These are phyloP conservation scores for Ulmus americana DNA, from an alignment of 331 rosid species.

Conservation along the genomic window DNA sequence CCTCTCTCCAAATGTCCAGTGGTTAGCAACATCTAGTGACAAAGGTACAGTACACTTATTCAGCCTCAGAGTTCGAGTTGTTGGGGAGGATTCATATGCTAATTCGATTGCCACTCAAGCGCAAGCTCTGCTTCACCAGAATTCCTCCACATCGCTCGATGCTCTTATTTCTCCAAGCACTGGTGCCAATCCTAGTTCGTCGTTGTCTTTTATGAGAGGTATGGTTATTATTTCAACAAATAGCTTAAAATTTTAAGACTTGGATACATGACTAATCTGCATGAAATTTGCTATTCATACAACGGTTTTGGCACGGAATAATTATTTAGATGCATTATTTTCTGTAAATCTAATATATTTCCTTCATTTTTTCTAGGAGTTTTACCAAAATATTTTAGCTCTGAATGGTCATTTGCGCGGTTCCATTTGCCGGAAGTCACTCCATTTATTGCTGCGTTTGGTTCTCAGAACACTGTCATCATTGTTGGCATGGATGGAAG, in stretches of 20 bases:
- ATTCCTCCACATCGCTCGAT: slow-evolving; percentile 71
- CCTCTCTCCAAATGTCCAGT: slow-evolving; percentile 76
- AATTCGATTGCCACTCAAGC: slow-evolving; percentile 43
- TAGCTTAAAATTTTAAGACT: slow-evolving; percentile 7
- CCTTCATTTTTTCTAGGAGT: slow-evolving; percentile 44
- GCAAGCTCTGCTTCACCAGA: slow-evolving; percentile 52
- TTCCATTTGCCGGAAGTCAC: slow-evolving; percentile 70
- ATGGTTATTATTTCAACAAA: slow-evolving; percentile 20
- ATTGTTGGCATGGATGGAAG: slow-evolving; percentile 86
- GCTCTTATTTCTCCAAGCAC: slow-evolving; percentile 61
- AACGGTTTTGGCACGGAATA: slow-evolving; percentile 13
- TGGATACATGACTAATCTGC: slow-evolving; percentile 13
- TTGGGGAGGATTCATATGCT: slow-evolving; percentile 45
- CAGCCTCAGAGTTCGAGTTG: slow-evolving; percentile 76
- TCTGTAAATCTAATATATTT: slow-evolving; percentile 11
- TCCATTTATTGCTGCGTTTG: slow-evolving; percentile 73
- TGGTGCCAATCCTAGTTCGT: slow-evolving; percentile 78
- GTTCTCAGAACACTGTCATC: slow-evolving; percentile 60
- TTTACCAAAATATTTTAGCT: slow-evolving; percentile 92
- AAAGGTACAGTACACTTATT: slow-evolving; percentile 88
- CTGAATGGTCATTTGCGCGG: slow-evolving; percentile 95
- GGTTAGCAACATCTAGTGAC: slow-evolving; percentile 93
- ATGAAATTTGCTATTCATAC: slow-evolving; percentile 13
- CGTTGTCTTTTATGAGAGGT: slow-evolving; percentile 93
- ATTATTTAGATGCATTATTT: background rate